Conservation (phyloP, 2,329 filamentous ascomycete genomes). For the Botrytis fabae region DNA sequence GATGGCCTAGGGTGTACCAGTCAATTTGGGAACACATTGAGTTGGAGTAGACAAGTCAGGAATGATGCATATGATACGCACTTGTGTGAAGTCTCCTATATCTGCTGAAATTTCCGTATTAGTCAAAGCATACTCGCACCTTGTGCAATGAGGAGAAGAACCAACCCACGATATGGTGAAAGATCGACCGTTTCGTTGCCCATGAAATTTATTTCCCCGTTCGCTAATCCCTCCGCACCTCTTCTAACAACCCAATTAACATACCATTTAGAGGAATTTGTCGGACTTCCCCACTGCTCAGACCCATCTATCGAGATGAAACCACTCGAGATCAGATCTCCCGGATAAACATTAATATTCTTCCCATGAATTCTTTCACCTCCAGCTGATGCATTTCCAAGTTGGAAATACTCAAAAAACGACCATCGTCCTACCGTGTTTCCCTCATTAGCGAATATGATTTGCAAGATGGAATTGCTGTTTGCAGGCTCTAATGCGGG, state of each 20-base stretch:
- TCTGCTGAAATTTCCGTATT: background rate
- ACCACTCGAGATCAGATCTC: background rate
- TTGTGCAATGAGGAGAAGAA: background rate
- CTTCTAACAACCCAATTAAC: background rate
- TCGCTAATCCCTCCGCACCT: background rate
- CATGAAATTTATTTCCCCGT: background rate
- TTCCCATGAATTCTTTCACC: background rate
- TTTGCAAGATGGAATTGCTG: slow-evolving; percentile 27
- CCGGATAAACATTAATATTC: background rate
- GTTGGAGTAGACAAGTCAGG: background rate
- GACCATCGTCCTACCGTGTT: background rate
- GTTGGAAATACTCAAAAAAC: background rate
- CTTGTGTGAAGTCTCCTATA: background rate
- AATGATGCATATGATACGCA: background rate
- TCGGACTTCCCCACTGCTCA: background rate
- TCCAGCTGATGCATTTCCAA: background rate
- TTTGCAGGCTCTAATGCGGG: background rate
- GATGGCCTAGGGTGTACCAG: background rate
- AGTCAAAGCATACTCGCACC: background rate
- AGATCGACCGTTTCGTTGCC: background rate
- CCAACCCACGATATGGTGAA: background rate
- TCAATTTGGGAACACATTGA: rapidly evolving
- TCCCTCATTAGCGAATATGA: slow-evolving; percentile 7
- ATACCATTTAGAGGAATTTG: background rate
- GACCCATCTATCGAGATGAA: background rate